Conservation (phyloP, 139 green algal genomes). For the Coelastrella sp. region DNA sequence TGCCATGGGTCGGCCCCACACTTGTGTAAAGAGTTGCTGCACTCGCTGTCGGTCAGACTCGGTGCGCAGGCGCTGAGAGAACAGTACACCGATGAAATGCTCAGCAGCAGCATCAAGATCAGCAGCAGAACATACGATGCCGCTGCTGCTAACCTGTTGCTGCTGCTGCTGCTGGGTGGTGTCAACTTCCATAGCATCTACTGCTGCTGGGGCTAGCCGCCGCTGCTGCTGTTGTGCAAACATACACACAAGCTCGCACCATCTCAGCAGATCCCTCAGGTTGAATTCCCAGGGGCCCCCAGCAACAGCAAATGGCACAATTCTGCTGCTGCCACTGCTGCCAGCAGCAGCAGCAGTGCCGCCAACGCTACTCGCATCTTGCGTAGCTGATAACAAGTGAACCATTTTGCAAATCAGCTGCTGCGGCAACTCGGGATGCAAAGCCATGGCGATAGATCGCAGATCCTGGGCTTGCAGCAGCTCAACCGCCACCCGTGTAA, state of each 20-base stretch:
- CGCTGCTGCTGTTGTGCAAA: slow-evolving; percentile 48
- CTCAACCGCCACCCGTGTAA: slow-evolving; percentile 94
- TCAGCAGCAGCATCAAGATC: slow-evolving; percentile 66
- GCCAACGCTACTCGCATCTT: slow-evolving; percentile 62
- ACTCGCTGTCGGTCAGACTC: slow-evolving; percentile 72
- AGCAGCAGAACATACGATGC: slow-evolving; percentile 17
- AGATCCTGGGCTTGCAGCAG: slow-evolving; percentile 86
- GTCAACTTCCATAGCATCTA: slow-evolving; percentile 32
- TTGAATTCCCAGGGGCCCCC: slow-evolving; percentile 99
- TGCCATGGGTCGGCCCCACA: slow-evolving; percentile 59
- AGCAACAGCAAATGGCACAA: slow-evolving; percentile 69
- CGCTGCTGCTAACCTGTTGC: slow-evolving; percentile 12
- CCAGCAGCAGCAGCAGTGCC: not conserved
- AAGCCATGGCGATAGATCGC: slow-evolving; percentile 76
- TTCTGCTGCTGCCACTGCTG: not conserved
- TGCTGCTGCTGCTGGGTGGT: not conserved
- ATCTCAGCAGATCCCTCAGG: slow-evolving; percentile 96
- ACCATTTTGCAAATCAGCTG: slow-evolving; percentile 84
- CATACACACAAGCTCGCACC: slow-evolving; percentile 89
- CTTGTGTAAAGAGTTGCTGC: slow-evolving; percentile 56
- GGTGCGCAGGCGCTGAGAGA: slow-evolving; percentile 87
- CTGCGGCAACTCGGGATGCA: slow-evolving; percentile 82
- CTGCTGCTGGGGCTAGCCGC: not conserved
- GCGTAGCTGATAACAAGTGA: slow-evolving; percentile 76
- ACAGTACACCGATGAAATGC: slow-evolving; percentile 84